Evolutionary conservation across 768 basidiomycete species (phyloP), one percentile per base, ranked within the genome.

Genomic region (Neoboletus brunneissimus): DNA sequence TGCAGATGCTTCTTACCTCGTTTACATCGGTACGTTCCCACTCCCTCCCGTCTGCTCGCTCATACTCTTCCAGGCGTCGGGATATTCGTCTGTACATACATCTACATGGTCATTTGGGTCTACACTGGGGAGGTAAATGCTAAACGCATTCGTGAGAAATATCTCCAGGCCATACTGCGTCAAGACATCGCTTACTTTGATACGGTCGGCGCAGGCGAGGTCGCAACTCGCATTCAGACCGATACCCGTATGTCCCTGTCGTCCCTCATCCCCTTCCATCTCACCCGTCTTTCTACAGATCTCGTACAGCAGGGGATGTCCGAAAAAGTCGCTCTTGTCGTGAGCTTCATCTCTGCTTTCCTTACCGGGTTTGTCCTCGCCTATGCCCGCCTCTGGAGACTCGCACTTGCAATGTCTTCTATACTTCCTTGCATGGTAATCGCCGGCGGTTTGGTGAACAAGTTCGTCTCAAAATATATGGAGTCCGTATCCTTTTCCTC

Each of bases 111-210:
- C 60, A 66, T 81, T 23, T 91, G 86, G 84, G 81, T 82, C 10
- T 83, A 87, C 62, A 89, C 88, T 2, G 87, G 88, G 18, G 94
- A 97, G 70, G 71, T 87, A 40, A 89, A 87, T 60, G 84, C 94
- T 0, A 90, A 88, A 66, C 84, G 94, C 31, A 80, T 97, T 42
- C 84, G 95, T 29, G 92, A 96, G 73, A 76, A 72, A 15, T 97
- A 97, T 69, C 82, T 97, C 13, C 72, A 79, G 54, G 84, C 94
- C 3, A 75, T 94, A 15, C 77, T 98, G 4, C 85, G 92, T 34
- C 95, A 97, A 67, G 86, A 92, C 57, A 86, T 95, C 60, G 86
- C 87, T 13, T 97, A 82, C 75, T 97, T 97, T 66, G 95, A 98
- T 69, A 83, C 86, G 20, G 82, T 96, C 53, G 94, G 95, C 37